These are phyloP conservation scores for Pachyrhizus erosus DNA, from an alignment of 306 rosid genomes.

Conservation along the genomic window DNA sequence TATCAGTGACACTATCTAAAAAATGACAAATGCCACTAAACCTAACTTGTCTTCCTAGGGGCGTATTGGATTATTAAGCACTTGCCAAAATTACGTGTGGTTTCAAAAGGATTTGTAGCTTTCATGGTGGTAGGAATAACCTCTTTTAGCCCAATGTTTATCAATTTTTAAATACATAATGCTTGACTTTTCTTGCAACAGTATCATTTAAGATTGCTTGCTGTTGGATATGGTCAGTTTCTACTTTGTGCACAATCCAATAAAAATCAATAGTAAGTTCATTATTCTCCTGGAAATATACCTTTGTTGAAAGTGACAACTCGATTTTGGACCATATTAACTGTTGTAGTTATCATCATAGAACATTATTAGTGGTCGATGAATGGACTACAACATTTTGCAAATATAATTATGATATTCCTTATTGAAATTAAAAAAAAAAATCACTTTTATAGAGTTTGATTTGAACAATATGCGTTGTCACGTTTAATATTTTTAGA, in stretches of 20 bases:
- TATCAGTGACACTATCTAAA: background rate
- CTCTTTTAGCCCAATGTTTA: constrained; percentile 39
- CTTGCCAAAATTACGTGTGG: constrained; percentile 49
- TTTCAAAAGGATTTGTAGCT: constrained; percentile 47
- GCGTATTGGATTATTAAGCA: constrained; percentile 48
- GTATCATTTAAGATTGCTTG: constrained; percentile 49
- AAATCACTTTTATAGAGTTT: background rate
- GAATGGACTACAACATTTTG: constrained; percentile 39
- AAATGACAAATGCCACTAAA: constrained; percentile 57
- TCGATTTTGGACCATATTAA: constrained; percentile 44
- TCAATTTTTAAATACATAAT: constrained; percentile 42
- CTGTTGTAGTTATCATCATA: constrained; percentile 36
- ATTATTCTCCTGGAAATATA: constrained; percentile 42
- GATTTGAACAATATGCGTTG: background rate
- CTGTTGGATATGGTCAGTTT: constrained; percentile 47
- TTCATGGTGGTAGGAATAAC: constrained; percentile 60
- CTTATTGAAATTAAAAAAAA: constrained; percentile 12
- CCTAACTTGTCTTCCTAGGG: constrained; percentile 56
- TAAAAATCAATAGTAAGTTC: constrained; percentile 40
- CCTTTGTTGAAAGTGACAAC: constrained; percentile 50
- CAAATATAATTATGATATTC: constrained; percentile 45
- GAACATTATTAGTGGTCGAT: constrained; percentile 44
- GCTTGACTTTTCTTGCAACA: constrained; percentile 54
- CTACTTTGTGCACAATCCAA: constrained; percentile 40
- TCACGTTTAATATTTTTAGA: constrained; percentile 23